Evolutionary conservation across 805 yeast genomes (phyloP), one percentile per base, ranked within the genome.

Genomic region (Sugiyamaella smithiae): DNA sequence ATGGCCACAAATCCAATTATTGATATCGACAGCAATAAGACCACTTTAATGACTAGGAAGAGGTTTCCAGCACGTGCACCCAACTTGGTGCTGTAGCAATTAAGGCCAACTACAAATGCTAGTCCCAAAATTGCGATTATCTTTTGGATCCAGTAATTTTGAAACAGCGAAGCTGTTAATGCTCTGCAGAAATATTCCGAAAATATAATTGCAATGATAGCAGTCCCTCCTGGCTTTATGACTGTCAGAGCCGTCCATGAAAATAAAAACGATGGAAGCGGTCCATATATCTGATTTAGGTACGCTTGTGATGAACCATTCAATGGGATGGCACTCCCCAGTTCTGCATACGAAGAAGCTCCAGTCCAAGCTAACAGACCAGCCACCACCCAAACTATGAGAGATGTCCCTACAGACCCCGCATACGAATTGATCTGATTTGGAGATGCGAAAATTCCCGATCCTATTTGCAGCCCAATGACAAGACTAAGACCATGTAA

Each of bases 361-460:
- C 75, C 75, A 2, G 73, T 67, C 73, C 73, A 71, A 1, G 73
- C 73, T 19, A 70, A 57, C 24, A 68, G 47, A 1, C 75, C 75
- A 5, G 72, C 66, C 3, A 64, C 53, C 1, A 60, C 46, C 75
- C 75, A 70, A 5, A 69, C 66, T 0, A 65, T 33, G 12, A 70
- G 50, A 5, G 73, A 60, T 9, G 66, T 61, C 3, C 68, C 72
- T 0, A 63, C 65, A 1, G 73, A 67, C 8, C 72, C 72, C 0
- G 71, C 68, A 45, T 60, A 61, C 12, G 59, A 52, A 49, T 64
- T 62, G n/a, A 70, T 63, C 48, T 65, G 66, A 35, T 68, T 65
- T 2, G 75, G 75, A 8, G 73, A 68, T 19, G 74, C 64, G 46
- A 71, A 70, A 31, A 70, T 70, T 5, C 75, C 75, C 2, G 74